phyloP scores from a whole-genome alignment of 2,329 filamentous ascomycete species.

The Penicillium sp. region DNA sequence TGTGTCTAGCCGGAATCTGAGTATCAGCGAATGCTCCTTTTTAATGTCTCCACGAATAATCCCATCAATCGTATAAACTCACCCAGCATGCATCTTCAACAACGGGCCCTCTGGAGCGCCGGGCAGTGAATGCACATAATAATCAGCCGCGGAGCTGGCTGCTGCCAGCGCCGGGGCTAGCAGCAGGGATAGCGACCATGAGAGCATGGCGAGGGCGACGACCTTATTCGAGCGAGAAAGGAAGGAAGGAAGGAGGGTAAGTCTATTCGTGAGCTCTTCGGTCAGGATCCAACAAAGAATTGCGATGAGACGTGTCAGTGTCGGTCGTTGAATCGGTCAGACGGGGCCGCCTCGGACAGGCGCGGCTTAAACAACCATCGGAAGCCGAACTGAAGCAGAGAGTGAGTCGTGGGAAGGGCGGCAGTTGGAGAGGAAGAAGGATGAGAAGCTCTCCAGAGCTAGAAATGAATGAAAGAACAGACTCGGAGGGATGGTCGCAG shows the following conservation, averaged over 20 bases:
- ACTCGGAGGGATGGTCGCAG: neutral
- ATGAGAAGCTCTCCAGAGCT: neutral
- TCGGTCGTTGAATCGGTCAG: slow-evolving; percentile 4
- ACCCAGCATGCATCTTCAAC: slow-evolving; percentile 99
- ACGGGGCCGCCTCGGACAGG: slow-evolving; percentile 28
- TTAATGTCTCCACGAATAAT: neutral
- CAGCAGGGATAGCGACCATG: slow-evolving; percentile 37
- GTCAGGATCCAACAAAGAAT: slow-evolving; percentile 12
- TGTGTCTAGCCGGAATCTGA: slow-evolving; percentile 66
- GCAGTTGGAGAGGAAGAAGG: slow-evolving; percentile 3
- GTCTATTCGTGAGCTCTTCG: slow-evolving; percentile 23
- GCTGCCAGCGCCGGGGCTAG: slow-evolving; percentile 33
- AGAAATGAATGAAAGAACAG: neutral
- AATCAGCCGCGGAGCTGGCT: slow-evolving; percentile 75
- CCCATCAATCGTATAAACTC: slow-evolving; percentile 47
- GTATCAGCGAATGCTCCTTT: slow-evolving; percentile 9
- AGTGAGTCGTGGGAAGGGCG: slow-evolving; percentile 2
- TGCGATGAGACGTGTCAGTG: slow-evolving; percentile 8
- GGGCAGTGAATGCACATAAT: slow-evolving; percentile 84
- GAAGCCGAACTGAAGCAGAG: slow-evolving; percentile 7
- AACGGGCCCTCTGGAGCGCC: slow-evolving; percentile 79
- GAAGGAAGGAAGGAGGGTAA: slow-evolving; percentile 19
- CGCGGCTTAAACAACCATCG: slow-evolving; percentile 29
- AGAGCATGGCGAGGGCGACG: slow-evolving; percentile 26
- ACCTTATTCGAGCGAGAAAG: slow-evolving; percentile 23